Percentiles rank a stretch among this genome's conserved stretches.
phyloP scores from a whole-genome alignment of 176 grass and related monocot genomes.

The Zea mays region DNA sequence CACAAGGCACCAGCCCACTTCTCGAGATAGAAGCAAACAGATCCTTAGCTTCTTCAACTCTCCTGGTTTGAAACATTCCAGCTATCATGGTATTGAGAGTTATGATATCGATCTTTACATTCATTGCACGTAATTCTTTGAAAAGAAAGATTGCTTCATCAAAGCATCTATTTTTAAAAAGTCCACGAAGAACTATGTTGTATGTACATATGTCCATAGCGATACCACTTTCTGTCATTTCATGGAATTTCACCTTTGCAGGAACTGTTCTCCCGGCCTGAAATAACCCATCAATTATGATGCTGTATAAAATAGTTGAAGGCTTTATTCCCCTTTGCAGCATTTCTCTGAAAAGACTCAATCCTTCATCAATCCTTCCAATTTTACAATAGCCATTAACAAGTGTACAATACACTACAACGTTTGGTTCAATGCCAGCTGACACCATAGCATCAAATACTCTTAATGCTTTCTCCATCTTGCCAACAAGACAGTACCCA shows the following conservation, averaged over 20 bases:
- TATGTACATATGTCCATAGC: background rate
- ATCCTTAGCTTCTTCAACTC: slow-evolving; percentile 16
- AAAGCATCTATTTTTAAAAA: slow-evolving; percentile 6
- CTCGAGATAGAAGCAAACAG: background rate
- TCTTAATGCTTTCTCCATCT: background rate
- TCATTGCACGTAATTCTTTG: background rate
- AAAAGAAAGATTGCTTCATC: slow-evolving; percentile 20
- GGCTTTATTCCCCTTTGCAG: background rate
- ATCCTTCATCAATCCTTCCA: background rate
- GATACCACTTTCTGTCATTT: slow-evolving; percentile 18
- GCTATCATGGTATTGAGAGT: slow-evolving; percentile 13
- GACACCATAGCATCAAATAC: slow-evolving; percentile 11
- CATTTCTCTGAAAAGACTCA: slow-evolving; percentile 1
- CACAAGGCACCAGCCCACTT: background rate
- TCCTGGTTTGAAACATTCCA: slow-evolving; percentile 3
- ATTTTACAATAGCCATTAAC: slow-evolving; percentile 22
- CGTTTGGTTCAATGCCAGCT: background rate
- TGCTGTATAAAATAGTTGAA: background rate
- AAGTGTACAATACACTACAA: background rate
- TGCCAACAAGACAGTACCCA: slow-evolving; percentile 22
- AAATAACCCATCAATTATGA: slow-evolving; percentile 22
- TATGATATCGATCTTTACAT: background rate
- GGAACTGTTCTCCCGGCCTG: background rate
- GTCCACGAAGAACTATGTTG: background rate
- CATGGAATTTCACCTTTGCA: background rate